Evolutionary conservation across 2,329 filamentous ascomycete genomes (phyloP), one percentile per base, ranked within the genome.

Genomic region (Alternaria ventricosa): DNA sequence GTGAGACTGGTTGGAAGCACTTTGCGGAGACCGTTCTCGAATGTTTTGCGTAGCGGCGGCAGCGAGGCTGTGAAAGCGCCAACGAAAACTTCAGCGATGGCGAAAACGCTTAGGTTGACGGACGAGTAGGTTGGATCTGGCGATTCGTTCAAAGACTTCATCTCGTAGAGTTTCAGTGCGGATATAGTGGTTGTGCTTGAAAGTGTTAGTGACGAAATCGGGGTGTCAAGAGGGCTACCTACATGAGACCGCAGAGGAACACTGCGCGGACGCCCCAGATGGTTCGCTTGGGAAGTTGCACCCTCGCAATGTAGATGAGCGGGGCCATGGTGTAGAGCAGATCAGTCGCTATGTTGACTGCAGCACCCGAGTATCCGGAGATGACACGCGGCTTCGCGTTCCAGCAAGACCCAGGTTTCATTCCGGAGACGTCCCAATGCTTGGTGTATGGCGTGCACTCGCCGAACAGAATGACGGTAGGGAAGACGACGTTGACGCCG

Each of bases 191-290:
- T 75, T 23, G 71, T 73, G 20, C 73, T 75, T 10, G 3, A 27
- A 1, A 2, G 20, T 25, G 30, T 71, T 28, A 69, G 60, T 15
- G 22, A 49, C 9, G 22, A 4, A 8, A 11, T 6, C 13, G 18
- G 3, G 2, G 1, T 22, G 13, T 2, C 7, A 2, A 12, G 4
- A 11, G 8, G 6, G 12, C 27, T 5, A 55, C 71, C 57, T 67
- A 75, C 73, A 70, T 66, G 9, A 75, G 68, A n/a, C 71, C 71
- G 1, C 72, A 65, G 2, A 75, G 55, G 33, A 75, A 75, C 18
- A 75, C 73, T 13, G 68, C 67, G 11, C 72, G 71, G 6, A 75
- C 73, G 41, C 73, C 73, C 72, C 71, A 73, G 12, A 70, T 67
- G 0, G 73, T 74, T 9, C 70, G 71, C 43, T 68, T 73, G 1